phyloP scores from a whole-genome alignment of 768 basidiomycete species.

The Lactarius hatsudake region DNA sequence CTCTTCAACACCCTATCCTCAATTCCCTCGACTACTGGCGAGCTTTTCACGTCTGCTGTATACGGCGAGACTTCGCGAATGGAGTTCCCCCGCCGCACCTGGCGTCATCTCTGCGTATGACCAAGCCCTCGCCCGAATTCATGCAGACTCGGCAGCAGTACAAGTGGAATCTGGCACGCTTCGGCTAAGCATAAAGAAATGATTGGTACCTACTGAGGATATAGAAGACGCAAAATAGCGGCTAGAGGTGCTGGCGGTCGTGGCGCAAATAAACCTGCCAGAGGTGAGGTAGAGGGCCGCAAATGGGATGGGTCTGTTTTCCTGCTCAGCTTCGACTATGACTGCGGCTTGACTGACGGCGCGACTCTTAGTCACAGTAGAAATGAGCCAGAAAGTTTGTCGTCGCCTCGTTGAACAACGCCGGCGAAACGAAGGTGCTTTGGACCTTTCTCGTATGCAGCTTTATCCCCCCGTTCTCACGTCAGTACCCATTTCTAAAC shows the following conservation, averaged over 20 bases:
- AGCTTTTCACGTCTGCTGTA: too few relatives aligned
- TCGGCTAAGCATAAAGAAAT: slow-evolving; percentile 26
- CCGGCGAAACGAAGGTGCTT: slow-evolving; percentile 80
- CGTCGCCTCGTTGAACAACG: slow-evolving; percentile 78
- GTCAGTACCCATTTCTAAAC: too few relatives aligned
- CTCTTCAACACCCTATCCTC: too few relatives aligned
- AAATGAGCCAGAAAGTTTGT: slow-evolving; percentile 66
- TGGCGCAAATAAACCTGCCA: slow-evolving; percentile 83
- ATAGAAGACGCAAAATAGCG: slow-evolving; percentile 38
- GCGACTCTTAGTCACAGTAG: slow-evolving; percentile 40
- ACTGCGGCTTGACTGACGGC: not conserved
- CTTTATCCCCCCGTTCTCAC: not conserved
- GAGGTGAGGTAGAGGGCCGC: slow-evolving; percentile 72
- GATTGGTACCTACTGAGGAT: slow-evolving; percentile 20
- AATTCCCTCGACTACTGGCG: too few relatives aligned
- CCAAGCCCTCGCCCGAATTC: slow-evolving; percentile 71
- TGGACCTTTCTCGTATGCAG: slow-evolving; percentile 78
- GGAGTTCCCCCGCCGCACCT: slow-evolving; percentile 60
- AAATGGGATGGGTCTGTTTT: slow-evolving; percentile 67
- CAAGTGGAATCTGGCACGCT: slow-evolving; percentile 46
- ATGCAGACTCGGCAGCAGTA: slow-evolving; percentile 53
- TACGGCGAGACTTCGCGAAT: slow-evolving; percentile 47
- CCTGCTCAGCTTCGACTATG: not conserved
- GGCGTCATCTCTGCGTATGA: slow-evolving; percentile 81
- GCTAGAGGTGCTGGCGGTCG: slow-evolving; percentile 63